Evolutionary conservation across 2,329 filamentous ascomycete genomes (phyloP).

Genomic region (Aspergillus ochraceus): DNA sequence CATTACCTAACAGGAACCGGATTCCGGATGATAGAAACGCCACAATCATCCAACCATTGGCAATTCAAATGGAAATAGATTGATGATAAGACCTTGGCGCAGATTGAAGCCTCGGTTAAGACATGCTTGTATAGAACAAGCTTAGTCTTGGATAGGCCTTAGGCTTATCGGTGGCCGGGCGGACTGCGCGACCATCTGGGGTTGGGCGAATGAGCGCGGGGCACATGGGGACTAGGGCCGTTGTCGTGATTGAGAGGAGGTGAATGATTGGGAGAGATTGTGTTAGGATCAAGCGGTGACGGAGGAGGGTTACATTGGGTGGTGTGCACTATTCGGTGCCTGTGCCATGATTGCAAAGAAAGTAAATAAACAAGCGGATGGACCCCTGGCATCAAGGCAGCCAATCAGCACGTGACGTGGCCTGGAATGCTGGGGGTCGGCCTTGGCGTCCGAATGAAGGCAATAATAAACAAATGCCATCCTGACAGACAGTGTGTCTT

Average conservation of each 20-base stretch:
- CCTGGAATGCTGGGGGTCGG: not conserved
- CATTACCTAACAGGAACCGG: not conserved
- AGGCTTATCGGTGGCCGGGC: not conserved
- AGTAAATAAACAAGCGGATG: no score
- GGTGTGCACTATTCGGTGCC: no score
- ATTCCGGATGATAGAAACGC: not conserved
- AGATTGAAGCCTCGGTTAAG: not conserved
- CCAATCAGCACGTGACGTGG: not conserved
- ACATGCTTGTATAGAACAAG: conserved; percentile 7
- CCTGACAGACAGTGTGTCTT: no score
- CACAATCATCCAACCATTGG: not conserved
- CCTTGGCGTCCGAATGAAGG: not conserved
- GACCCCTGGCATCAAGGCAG: not conserved
- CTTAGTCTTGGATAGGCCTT: not conserved
- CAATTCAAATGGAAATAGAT: not conserved
- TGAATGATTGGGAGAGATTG: no score
- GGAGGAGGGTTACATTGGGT: not conserved
- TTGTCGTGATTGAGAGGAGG: no score
- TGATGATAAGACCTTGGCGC: not conserved
- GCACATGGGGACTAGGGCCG: no score
- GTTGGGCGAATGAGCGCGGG: not conserved
- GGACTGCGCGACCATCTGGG: not conserved
- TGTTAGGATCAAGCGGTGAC: no score
- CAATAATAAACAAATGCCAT: not conserved
- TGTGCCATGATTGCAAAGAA: no score